Evolutionary conservation across 805 yeast species (phyloP).

Genomic region (Candida verbasci): DNA sequence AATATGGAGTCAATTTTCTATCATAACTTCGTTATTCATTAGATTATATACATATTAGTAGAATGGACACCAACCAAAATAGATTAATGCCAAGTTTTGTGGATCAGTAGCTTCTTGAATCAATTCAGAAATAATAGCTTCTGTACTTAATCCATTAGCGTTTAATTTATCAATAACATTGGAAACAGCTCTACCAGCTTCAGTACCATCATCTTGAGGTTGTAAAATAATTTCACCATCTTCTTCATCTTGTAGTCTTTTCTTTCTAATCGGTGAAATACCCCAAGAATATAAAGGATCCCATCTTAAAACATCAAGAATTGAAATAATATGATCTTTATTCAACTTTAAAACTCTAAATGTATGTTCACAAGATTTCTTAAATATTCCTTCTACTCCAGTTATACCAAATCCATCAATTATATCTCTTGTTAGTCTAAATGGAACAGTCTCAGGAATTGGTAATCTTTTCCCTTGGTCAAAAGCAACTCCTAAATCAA

Average conservation of each 20-base stretch:
- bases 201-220: slow-evolving; percentile 48
- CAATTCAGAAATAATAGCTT: slow-evolving; percentile 79
- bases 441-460: slow-evolving; percentile 92
- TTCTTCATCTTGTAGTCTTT: slow-evolving; percentile 39
- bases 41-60: too few relatives aligned
- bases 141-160: slow-evolving; percentile 68
- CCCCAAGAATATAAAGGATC: slow-evolving; percentile 95
- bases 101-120: slow-evolving; percentile 71
- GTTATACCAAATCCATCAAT: slow-evolving; percentile 85
- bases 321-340: slow-evolving; percentile 67
- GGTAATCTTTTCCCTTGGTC: slow-evolving; percentile 85
- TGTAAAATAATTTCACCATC: slow-evolving; percentile 11
- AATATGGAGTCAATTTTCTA: too few relatives aligned
- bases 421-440: slow-evolving; percentile 83
- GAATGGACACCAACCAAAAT: slow-evolving; percentile 83
- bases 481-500: slow-evolving; percentile 93
- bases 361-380: slow-evolving; percentile 68
- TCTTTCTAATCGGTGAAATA: slow-evolving; percentile 66
- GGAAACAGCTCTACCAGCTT: slow-evolving; percentile 74
- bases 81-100: slow-evolving; percentile 67
- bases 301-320: slow-evolving; percentile 79
- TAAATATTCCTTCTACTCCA: slow-evolving; percentile 78
- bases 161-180: slow-evolving; percentile 67
- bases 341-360: slow-evolving; percentile 63
- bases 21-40: too few relatives aligned